A percentile compares a stretch with the other conserved stretches of the same genome.
phyloP scores from a whole-genome alignment of 75 land plant genomes.

The Selaginella tamariscina region DNA sequence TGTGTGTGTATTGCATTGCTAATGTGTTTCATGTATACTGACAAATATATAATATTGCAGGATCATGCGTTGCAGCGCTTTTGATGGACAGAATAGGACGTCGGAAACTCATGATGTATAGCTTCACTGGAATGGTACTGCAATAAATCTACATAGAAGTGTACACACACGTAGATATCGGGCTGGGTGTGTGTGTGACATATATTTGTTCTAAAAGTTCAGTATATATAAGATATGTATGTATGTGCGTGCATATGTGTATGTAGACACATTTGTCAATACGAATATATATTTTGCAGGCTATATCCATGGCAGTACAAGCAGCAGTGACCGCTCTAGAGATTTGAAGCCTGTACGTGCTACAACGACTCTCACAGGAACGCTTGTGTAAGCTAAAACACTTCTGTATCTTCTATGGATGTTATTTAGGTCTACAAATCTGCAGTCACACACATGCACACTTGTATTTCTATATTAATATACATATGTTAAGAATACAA shows the following conservation, averaged over 20 bases:
- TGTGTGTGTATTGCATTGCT: too few relatives aligned
- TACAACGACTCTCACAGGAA: conserved; percentile 21
- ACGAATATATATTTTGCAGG: conserved; percentile 13
- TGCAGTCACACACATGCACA: neutral
- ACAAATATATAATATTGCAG: conserved; percentile 21
- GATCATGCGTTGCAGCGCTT: conserved; percentile 53
- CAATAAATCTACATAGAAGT: too few relatives aligned
- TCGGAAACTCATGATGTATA: conserved; percentile 53
- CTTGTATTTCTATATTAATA: neutral
- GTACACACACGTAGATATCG: neutral
- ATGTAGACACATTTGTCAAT: too few relatives aligned
- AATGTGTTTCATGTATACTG: neutral
- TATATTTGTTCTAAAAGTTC: too few relatives aligned
- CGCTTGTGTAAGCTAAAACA: conserved; percentile 21
- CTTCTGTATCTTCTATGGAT: neutral
- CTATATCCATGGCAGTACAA: conserved; percentile 28
- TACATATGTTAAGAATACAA: neutral
- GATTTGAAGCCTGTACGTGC: conserved; percentile 1
- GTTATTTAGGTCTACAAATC: neutral
- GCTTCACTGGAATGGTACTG: conserved; percentile 90
- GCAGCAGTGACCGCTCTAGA: conserved; percentile 15
- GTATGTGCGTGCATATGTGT: too few relatives aligned
- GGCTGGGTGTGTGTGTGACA: neutral
- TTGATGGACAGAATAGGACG: conserved; percentile 86
- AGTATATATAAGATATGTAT: too few relatives aligned